Percentiles rank a stretch among this genome's conserved stretches.
phyloP scores from a whole-genome alignment of 805 yeast species.

The Teunomyces barrocoloradensis region DNA sequence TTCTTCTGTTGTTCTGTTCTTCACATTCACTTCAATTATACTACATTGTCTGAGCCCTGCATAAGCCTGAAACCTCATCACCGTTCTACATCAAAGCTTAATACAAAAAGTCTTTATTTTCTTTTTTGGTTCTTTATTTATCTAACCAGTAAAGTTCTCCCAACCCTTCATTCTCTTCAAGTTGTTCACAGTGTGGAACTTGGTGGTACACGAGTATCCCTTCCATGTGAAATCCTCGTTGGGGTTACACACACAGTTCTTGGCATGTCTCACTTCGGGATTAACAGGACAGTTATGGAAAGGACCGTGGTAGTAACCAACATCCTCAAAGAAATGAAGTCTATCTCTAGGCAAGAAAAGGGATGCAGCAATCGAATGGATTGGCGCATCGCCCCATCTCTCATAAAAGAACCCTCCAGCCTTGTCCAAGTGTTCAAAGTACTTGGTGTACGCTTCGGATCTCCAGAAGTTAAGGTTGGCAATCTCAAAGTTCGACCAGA shows the following conservation, averaged over 20 bases:
- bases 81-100: not conserved
- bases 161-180: conserved; percentile 66
- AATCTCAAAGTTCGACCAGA: conserved; percentile 89
- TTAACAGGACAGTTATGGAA: conserved; percentile 79
- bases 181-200: conserved; percentile 55
- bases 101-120: not conserved
- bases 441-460: conserved; percentile 62
- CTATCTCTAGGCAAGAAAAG: conserved; percentile 67
- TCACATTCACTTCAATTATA: too few relatives aligned
- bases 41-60: not conserved
- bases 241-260: conserved; percentile 74
- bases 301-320: conserved; percentile 83
- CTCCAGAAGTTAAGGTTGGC: conserved; percentile 76
- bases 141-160: conserved; percentile 54
- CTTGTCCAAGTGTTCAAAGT: conserved; percentile 71
- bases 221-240: conserved; percentile 74
- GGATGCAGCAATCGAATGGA: conserved; percentile 84
- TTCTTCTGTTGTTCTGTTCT: too few relatives aligned
- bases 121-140: too few relatives aligned
- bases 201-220: conserved; percentile 68
- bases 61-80: not conserved
- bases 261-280: conserved; percentile 49
- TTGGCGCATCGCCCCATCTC: conserved; percentile 95
- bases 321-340: conserved; percentile 76
- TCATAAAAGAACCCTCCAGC: conserved; percentile 92